phyloP scores from a whole-genome alignment of 805 yeast species.

The Lipomyces anomalus region DNA sequence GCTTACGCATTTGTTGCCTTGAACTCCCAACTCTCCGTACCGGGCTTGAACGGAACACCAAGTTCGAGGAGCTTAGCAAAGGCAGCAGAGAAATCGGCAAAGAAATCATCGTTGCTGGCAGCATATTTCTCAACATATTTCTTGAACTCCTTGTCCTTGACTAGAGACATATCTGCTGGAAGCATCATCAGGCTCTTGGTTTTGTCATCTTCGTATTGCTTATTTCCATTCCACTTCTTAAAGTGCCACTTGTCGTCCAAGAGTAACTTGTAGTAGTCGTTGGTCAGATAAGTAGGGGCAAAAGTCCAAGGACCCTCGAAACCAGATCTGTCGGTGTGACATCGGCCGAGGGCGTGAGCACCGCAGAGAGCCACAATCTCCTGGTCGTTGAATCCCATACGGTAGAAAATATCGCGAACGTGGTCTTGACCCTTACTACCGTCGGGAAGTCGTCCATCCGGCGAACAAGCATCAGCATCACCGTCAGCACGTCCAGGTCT shows the following conservation, averaged over 20 bases:
- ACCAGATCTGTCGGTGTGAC: slow-evolving; percentile 62
- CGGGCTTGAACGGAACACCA: slow-evolving; percentile 60
- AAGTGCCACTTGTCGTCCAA: slow-evolving; percentile 49
- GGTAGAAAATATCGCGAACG: slow-evolving; percentile 47
- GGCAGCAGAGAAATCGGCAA: slow-evolving; percentile 57
- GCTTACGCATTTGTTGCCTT: slow-evolving; percentile 13
- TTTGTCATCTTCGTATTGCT: slow-evolving; percentile 56
- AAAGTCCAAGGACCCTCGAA: slow-evolving; percentile 89
- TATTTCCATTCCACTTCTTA: slow-evolving; percentile 38
- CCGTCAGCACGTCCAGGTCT: slow-evolving; percentile 62
- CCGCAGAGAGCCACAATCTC: slow-evolving; percentile 60
- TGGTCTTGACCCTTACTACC: slow-evolving; percentile 52
- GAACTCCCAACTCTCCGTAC: slow-evolving; percentile 25
- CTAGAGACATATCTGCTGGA: slow-evolving; percentile 68
- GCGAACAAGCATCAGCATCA: slow-evolving; percentile 41
- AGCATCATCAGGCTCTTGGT: slow-evolving; percentile 63
- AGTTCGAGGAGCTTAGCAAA: slow-evolving; percentile 67
- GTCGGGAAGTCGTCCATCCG: slow-evolving; percentile 58
- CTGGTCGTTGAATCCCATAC: slow-evolving; percentile 53
- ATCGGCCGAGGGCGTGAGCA: slow-evolving; percentile 59
- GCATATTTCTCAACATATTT: slow-evolving; percentile 63
- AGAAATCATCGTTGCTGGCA: slow-evolving; percentile 55
- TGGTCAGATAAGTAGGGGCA: slow-evolving; percentile 63
- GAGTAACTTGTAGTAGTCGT: slow-evolving; percentile 58
- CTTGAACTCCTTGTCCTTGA: slow-evolving; percentile 50